Evolutionary conservation across 2,329 filamentous ascomycete genomes (phyloP).

Genomic region (Graphiopsis chlorocephala): DNA sequence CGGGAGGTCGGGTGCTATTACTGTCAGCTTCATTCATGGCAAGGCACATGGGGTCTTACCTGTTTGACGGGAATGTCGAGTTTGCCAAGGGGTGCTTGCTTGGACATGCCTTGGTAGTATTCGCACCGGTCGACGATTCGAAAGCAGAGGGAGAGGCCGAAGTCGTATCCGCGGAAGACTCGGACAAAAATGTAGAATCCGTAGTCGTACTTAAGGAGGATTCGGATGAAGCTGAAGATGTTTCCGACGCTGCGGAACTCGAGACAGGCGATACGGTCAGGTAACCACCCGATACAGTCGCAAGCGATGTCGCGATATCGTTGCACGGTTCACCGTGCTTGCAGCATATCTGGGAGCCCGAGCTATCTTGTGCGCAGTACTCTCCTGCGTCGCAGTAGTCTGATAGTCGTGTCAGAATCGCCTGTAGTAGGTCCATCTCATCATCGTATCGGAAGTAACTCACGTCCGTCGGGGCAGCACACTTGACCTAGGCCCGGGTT

Average conservation of each 20-base stretch:
- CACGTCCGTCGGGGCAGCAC: background rate
- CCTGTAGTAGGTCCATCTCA: background rate
- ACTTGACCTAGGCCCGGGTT: background rate
- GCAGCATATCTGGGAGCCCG: background rate
- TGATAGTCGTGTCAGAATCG: background rate
- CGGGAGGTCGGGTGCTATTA: background rate
- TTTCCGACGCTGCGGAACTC: background rate
- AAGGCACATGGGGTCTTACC: background rate
- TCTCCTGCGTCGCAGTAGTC: background rate
- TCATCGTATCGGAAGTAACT: background rate
- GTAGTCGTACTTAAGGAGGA: background rate
- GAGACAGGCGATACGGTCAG: background rate
- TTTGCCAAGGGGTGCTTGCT: background rate
- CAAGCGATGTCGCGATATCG: background rate
- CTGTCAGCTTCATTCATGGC: background rate
- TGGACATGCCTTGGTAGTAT: background rate
- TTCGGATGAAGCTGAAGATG: background rate
- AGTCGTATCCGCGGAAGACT: background rate
- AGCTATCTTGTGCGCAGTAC: background rate
- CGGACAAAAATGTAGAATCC: background rate
- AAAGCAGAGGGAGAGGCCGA: background rate
- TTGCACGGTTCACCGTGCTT: background rate
- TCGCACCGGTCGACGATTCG: background rate
- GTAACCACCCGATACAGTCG: background rate
- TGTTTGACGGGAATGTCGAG: background rate